Percentiles rank a stretch among this genome's conserved stretches.
These are phyloP conservation scores for Colletotrichum gigasporum DNA, from an alignment of 2,329 filamentous ascomycete species.

Conservation along the genomic window DNA sequence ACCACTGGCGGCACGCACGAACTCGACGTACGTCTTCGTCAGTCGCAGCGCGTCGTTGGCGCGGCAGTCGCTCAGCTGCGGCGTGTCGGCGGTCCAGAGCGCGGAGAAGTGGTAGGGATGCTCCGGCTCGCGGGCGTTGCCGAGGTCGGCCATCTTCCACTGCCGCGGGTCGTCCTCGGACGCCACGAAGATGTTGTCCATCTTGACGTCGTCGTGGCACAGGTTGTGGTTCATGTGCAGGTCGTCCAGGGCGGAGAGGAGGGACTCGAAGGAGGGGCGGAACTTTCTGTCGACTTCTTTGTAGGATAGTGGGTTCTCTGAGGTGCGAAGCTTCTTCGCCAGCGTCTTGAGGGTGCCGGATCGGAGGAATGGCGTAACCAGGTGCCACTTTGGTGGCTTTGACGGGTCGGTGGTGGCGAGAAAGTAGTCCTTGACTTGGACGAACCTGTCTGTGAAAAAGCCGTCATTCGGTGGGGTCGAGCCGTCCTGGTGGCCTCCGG, in stretches of 20 bases:
- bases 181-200: conserved; percentile 42
- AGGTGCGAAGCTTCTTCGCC: conserved; percentile 34
- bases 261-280: conserved; percentile 39
- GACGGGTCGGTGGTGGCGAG: conserved; percentile 32
- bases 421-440: conserved; percentile 43
- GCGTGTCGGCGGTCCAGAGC: conserved; percentile 40
- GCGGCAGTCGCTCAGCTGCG: conserved; percentile 42
- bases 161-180: conserved; percentile 28
- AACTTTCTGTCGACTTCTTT: conserved; percentile 41
- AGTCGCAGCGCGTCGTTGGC: conserved; percentile 43
- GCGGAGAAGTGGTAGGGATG: conserved; percentile 43
- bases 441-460: conserved; percentile 32
- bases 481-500: conserved; percentile 37
- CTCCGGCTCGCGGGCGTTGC: conserved; percentile 40
- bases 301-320: conserved; percentile 27
- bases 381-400: conserved; percentile 36
- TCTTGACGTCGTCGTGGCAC: conserved; percentile 46
- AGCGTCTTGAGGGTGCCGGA: conserved; percentile 39
- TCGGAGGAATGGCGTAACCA: conserved; percentile 39
- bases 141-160: conserved; percentile 44
- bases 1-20: conserved; percentile 37
- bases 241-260: conserved; percentile 37
- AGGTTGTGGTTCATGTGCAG: conserved; percentile 38
- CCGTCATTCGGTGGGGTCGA: not conserved
- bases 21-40: conserved; percentile 41